Conservation (phyloP, 495 filamentous ascomycete species). For the Amorphotheca resinae region DNA sequence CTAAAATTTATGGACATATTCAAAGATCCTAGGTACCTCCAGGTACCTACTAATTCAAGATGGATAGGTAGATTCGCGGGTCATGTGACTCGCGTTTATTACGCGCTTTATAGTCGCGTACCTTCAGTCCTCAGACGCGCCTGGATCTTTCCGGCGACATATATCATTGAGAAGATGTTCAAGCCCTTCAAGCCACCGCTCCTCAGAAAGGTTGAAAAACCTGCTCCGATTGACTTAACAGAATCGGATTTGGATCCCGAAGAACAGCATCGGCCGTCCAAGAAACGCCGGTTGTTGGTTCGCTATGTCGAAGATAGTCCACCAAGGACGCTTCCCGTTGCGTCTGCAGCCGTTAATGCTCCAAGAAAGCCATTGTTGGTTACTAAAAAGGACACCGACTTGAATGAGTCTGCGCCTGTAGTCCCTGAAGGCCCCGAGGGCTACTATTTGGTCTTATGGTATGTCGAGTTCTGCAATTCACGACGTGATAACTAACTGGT, state of each 20-base stretch:
- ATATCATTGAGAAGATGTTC: conserved; percentile 9
- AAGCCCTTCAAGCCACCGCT: conserved; percentile 22
- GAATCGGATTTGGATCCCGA: conserved; percentile 7
- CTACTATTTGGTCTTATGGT: conserved; percentile 63
- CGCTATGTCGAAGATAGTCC: conserved; percentile 13
- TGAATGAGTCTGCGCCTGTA: not conserved
- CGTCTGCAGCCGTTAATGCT: conserved; percentile 10
- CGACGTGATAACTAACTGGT: not conserved
- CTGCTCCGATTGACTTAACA: conserved; percentile 8
- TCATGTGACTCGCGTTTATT: not conserved
- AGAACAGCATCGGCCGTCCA: conserved; percentile 6
- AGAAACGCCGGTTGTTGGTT: conserved; percentile 17
- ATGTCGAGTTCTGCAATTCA: conserved; percentile 9
- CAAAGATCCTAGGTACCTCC: too few relatives aligned
- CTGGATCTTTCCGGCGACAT: not conserved
- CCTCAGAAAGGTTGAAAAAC: conserved; percentile 9
- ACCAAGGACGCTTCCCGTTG: not conserved
- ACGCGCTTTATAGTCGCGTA: not conserved
- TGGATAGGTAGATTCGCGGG: not conserved
- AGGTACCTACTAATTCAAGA: too few relatives aligned
- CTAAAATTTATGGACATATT: too few relatives aligned
- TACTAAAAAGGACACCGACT: conserved; percentile 24
- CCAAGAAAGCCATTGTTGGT: conserved; percentile 32
- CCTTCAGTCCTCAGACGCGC: not conserved
- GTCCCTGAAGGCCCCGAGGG: conserved; percentile 22